phyloP scores from a whole-genome alignment of 164 flowering plant species.

The Dillenia suffruticosa region DNA sequence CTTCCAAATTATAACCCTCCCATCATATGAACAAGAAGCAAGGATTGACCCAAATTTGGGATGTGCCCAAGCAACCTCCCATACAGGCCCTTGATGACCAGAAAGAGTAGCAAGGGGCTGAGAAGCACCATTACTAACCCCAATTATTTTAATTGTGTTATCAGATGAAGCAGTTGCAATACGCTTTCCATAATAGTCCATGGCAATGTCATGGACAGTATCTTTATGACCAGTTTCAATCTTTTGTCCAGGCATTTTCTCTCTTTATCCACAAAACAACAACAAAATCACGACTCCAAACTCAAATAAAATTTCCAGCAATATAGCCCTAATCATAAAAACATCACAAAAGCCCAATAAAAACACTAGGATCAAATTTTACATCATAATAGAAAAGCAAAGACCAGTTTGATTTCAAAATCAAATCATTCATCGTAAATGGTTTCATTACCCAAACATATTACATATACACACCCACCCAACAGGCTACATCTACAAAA shows the following conservation, averaged over 20 bases:
- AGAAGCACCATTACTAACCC: slow-evolving; percentile 24
- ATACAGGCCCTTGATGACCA: slow-evolving; percentile 48
- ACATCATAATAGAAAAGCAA: no score
- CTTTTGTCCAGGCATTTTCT: slow-evolving; percentile 35
- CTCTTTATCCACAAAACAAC: neutral
- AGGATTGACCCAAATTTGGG: slow-evolving; percentile 47
- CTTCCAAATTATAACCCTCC: slow-evolving; percentile 40
- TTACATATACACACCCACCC: no score
- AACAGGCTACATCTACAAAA: no score
- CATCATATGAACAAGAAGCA: slow-evolving; percentile 49
- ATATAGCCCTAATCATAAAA: no score
- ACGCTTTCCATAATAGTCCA: slow-evolving; percentile 57
- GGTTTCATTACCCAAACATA: no score
- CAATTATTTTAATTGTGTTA: slow-evolving; percentile 37
- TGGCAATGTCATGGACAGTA: slow-evolving; percentile 37
- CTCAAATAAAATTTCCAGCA: no score
- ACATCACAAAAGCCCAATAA: no score
- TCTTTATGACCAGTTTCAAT: slow-evolving; percentile 37
- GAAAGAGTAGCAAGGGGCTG: slow-evolving; percentile 42
- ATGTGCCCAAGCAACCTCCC: slow-evolving; percentile 55
- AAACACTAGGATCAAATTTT: no score
- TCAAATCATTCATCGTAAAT: no score
- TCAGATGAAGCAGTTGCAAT: slow-evolving; percentile 49
- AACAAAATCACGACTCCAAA: no score
- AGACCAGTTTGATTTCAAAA: no score